Base-by-base conservation (phyloP, 352 stramenopile species). In the Globisporangium sylvaticum region DNA sequence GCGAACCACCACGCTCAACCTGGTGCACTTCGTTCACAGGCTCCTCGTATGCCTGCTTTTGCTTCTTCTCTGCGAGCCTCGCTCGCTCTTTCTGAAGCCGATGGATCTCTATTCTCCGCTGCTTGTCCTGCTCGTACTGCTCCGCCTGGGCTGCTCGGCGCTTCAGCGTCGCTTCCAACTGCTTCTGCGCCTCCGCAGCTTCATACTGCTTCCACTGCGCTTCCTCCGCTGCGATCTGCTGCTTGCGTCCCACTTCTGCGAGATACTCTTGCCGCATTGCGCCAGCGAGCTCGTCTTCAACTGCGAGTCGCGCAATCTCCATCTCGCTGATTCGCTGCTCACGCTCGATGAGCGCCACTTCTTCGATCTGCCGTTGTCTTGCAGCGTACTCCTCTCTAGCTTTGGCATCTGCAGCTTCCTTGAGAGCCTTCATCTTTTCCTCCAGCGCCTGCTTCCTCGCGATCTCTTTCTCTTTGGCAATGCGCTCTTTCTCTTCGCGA, bases 71-170 rank as follows among this genome's bases (percentile, higher is more conserved):
- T 1, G 57, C 69, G 6, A 68, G 52, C 12, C 62, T 69, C 32
- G 72, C 78, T 0, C 80, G 75, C 32, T 92, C 75, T 53, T 83
- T 83, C 46, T 90, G 81, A 14, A 92, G 57, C 3, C 75, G 74
- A 61, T 90, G 84, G 52, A 92, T 85, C 66, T 92, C 78, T 66
- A 90, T 80, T 12, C 83, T 74, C 2, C 80, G 80, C 29, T 77
- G 71, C 22, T 85, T 85, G 63, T 92, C 84, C 39, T 85, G 71
- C 20, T 89, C 80, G 58, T 90, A 90, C 61, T 90, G 82, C 46
- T 87, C 69, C 0, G 80, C 83, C 65, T 84, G 83, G 5, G 76
- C 74, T 3, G 83, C 79, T 18, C 84, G 79, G 2, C 84, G 63
- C 34, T 73, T 58, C 32, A 76, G 58, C 0, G 81, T 87, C 15